A percentile compares a stretch with the other conserved stretches of the same genome.
phyloP scores from a whole-genome alignment of 176 grass and related monocot species.

The Luzula sylvatica region DNA sequence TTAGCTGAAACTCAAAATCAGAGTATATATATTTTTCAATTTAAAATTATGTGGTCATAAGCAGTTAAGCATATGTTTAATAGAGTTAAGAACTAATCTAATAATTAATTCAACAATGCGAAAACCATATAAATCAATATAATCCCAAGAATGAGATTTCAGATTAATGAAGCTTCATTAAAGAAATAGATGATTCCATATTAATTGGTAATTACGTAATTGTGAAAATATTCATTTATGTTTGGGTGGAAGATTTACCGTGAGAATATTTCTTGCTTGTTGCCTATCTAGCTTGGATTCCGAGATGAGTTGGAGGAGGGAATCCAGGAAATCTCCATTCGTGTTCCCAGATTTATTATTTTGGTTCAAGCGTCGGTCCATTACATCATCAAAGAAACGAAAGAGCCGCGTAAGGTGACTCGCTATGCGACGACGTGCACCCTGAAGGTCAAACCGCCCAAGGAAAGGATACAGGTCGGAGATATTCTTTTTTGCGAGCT shows the following conservation, averaged over 20 bases:
- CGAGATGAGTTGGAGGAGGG: not conserved
- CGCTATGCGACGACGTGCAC: not conserved
- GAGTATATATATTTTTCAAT: not conserved
- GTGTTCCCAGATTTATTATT: not conserved
- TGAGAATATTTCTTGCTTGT: not conserved
- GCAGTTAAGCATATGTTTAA: not conserved
- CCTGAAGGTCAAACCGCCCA: conserved; percentile 3
- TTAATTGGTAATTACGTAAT: not conserved
- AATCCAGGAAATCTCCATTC: conserved; percentile 11
- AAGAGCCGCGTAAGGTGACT: not conserved
- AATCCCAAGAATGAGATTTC: no score
- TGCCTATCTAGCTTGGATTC: not conserved
- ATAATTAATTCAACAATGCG: no score
- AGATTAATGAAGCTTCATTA: not conserved
- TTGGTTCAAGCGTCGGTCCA: not conserved
- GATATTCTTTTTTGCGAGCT: not conserved
- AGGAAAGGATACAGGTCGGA: conserved; percentile 20
- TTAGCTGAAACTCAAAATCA: not conserved
- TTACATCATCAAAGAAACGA: not conserved
- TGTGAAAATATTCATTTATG: not conserved
- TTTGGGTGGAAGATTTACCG: not conserved
- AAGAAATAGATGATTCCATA: no score
- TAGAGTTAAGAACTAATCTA: no score
- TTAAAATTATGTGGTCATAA: not conserved
- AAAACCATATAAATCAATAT: no score